Conservation (phyloP, 768 basidiomycete species). For the Lyophyllum shimeji region DNA sequence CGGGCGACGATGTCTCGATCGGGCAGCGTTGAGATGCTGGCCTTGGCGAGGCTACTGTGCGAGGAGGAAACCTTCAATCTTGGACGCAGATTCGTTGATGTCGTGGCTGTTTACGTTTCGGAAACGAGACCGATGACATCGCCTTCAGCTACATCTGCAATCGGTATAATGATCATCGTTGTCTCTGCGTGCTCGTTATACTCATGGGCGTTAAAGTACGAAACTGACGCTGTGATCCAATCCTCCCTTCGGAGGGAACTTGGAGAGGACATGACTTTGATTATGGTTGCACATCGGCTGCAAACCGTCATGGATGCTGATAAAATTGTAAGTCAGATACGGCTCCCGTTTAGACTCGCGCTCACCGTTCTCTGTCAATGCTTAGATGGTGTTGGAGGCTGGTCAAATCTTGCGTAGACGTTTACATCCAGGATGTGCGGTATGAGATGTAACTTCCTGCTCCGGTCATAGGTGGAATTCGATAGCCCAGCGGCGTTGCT, state of each 20-base stretch:
- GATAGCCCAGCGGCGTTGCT: constrained; percentile 47
- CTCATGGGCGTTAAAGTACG: constrained; percentile 36
- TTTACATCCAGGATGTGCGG: background rate
- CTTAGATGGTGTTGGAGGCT: constrained; percentile 11
- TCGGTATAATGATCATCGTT: constrained; percentile 33
- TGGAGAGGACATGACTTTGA: constrained; percentile 51
- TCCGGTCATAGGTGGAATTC: constrained; percentile 38
- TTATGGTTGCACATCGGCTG: constrained; percentile 69
- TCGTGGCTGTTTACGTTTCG: constrained; percentile 22
- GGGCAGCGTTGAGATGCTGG: constrained; percentile 75
- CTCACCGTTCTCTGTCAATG: background rate
- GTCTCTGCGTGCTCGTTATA: background rate
- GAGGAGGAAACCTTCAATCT: constrained; percentile 53
- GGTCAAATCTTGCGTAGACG: constrained; percentile 4
- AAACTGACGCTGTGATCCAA: constrained; percentile 68
- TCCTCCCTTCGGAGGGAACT: constrained; percentile 64
- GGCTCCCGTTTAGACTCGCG: too few relatives aligned
- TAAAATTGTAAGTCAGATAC: constrained; percentile 34
- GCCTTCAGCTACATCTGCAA: constrained; percentile 40
- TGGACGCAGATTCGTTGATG: constrained; percentile 56
- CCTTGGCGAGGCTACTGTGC: constrained; percentile 61
- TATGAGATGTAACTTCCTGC: background rate
- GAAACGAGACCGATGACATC: constrained; percentile 3
- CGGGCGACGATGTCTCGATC: constrained; percentile 69
- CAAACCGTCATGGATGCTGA: constrained; percentile 68